These are phyloP conservation scores for Tetracladium maxilliforme DNA, from an alignment of 2,329 filamentous ascomycete species.

Conservation along the genomic window DNA sequence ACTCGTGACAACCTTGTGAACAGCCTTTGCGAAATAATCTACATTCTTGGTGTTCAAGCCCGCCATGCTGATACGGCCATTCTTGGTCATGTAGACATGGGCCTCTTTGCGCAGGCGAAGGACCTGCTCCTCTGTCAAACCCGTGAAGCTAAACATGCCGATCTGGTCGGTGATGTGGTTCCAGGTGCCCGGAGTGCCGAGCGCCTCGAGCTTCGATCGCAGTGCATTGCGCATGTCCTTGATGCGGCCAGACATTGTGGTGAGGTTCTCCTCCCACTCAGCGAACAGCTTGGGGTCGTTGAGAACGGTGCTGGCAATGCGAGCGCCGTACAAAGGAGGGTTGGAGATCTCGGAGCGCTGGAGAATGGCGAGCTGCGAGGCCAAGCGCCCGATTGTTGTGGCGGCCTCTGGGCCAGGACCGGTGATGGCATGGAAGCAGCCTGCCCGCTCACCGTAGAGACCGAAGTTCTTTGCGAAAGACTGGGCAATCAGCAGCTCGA, in stretches of 20 bases:
- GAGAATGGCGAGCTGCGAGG: slow-evolving; percentile 80
- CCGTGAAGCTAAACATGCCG: slow-evolving; percentile 97
- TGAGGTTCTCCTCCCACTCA: slow-evolving; percentile 86
- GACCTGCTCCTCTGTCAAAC: slow-evolving; percentile 61
- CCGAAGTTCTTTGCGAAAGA: slow-evolving; percentile 98
- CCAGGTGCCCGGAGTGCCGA: slow-evolving; percentile 82
- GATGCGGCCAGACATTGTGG: slow-evolving; percentile 91
- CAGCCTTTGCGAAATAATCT: slow-evolving; percentile 81
- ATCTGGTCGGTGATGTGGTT: slow-evolving; percentile 98
- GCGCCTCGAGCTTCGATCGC: slow-evolving; percentile 65
- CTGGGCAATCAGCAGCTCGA: slow-evolving; percentile 78
- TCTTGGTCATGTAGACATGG: slow-evolving; percentile 92
- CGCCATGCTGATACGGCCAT: slow-evolving; percentile 95
- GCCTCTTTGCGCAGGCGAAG: slow-evolving; percentile 51
- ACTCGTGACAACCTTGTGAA: slow-evolving; percentile 75
- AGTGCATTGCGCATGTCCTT: slow-evolving; percentile 76
- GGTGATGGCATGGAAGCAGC: slow-evolving; percentile 89
- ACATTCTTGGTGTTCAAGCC: slow-evolving; percentile 88
- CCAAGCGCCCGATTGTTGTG: slow-evolving; percentile 46
- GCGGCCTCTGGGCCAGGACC: slow-evolving; percentile 53
- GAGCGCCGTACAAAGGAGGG: slow-evolving; percentile 84
- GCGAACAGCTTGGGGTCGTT: slow-evolving; percentile 71
- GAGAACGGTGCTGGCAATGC: slow-evolving; percentile 71
- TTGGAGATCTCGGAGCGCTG: slow-evolving; percentile 97
- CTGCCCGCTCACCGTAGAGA: slow-evolving; percentile 89